These are phyloP conservation scores for Aspergillus persii DNA, from an alignment of 2,329 filamentous ascomycete species.

Conservation along the genomic window DNA sequence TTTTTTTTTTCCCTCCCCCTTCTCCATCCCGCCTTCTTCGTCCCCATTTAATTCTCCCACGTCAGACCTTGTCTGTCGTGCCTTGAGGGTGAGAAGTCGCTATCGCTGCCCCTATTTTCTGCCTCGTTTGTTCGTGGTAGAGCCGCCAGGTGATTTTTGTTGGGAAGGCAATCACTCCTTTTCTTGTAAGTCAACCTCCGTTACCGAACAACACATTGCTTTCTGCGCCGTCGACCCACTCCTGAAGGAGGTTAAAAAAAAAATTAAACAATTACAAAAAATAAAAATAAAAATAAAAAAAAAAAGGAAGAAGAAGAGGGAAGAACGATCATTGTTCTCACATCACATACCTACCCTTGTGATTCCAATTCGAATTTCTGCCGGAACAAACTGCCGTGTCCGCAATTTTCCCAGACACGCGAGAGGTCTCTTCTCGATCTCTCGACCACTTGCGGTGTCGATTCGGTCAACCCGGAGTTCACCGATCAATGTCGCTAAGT, in stretches of 20 bases:
- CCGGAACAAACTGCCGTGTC: constrained; percentile 1
- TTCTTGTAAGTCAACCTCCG: constrained; percentile 26
- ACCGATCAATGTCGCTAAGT: constrained; percentile 12
- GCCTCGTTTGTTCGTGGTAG: constrained; percentile 39
- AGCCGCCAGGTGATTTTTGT: constrained; percentile 19
- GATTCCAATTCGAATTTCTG: neutral
- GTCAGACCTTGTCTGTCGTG: constrained; percentile 24
- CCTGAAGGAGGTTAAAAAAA: neutral
- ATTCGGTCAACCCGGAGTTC: neutral
- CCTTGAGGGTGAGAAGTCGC: constrained; percentile 22
- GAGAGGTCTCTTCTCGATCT: neutral
- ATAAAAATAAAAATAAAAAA: neutral
- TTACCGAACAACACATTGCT: constrained; percentile 8
- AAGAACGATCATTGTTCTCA: neutral
- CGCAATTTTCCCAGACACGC: constrained; percentile 1
- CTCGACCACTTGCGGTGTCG: neutral
- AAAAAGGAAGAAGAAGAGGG: neutral
- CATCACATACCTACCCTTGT: neutral
- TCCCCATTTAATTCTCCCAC: constrained; percentile 20
- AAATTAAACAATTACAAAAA: neutral
- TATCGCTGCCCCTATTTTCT: constrained; percentile 18
- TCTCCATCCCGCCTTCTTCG: constrained; percentile 23
- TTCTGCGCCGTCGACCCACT: neutral
- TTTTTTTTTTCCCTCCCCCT: constrained; percentile 20
- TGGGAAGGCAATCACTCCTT: constrained; percentile 22